These are phyloP conservation scores for Conoideocrella luteorostrata DNA, from an alignment of 2,329 filamentous ascomycete genomes.

Conservation along the genomic window DNA sequence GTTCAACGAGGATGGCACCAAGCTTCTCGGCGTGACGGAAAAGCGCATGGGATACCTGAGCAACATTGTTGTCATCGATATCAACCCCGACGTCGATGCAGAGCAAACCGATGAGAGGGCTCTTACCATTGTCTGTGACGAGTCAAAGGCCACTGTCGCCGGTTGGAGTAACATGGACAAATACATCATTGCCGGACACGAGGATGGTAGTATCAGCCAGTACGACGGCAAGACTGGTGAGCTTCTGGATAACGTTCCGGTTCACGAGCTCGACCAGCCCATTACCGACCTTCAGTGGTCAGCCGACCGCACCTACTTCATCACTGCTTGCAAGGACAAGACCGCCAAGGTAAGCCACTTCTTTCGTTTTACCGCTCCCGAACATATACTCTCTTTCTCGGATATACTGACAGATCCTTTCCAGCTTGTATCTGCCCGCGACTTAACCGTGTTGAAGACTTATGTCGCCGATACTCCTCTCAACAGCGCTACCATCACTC, in stretches of 20 bases:
- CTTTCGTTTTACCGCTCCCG: neutral
- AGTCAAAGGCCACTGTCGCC: constrained; percentile 95
- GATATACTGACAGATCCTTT: constrained; percentile 4
- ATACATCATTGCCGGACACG: constrained; percentile 96
- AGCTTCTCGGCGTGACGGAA: constrained; percentile 90
- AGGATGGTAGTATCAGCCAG: constrained; percentile 86
- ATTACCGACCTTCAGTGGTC: constrained; percentile 97
- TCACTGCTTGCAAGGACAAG: constrained; percentile 98
- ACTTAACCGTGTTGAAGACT: constrained; percentile 88
- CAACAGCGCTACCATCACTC: constrained; percentile 89
- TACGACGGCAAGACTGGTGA: constrained; percentile 93
- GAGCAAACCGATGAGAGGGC: constrained; percentile 78
- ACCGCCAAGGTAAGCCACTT: constrained; percentile 65
- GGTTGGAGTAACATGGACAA: constrained; percentile 92
- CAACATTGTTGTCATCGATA: constrained; percentile 88
- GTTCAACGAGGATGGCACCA: constrained; percentile 89
- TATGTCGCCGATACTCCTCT: constrained; percentile 89
- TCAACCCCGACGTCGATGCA: constrained; percentile 74
- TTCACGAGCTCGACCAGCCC: constrained; percentile 75
- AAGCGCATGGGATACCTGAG: constrained; percentile 96
- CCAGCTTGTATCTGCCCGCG: constrained; percentile 73
- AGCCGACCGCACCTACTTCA: constrained; percentile 91
- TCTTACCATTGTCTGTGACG: constrained; percentile 85
- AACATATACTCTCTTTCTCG: neutral
- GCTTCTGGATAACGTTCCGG: constrained; percentile 69